Evolutionary conservation across 2,329 filamentous ascomycete genomes (phyloP).

Genomic region (Camptophora hylomeconis): DNA sequence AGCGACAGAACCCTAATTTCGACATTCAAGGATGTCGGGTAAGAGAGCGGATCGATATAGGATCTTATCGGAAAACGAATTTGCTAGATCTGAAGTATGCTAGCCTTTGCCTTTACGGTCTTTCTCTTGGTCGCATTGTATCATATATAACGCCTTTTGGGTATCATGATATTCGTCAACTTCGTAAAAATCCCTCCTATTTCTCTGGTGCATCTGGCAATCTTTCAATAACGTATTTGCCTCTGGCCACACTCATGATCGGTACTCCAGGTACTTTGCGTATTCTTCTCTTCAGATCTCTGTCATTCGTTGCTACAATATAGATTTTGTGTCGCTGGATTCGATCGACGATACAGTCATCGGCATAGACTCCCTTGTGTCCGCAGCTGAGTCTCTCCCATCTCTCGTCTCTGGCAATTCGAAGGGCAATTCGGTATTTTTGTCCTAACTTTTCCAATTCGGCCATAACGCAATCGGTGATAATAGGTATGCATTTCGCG

Average conservation of each 20-base stretch:
- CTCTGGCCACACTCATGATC: slow-evolving; percentile 65
- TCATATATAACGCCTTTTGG: too few relatives aligned
- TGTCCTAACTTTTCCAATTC: slow-evolving; percentile 81
- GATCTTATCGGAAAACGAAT: too few relatives aligned
- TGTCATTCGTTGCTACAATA: slow-evolving; percentile 58
- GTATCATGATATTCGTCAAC: too few relatives aligned
- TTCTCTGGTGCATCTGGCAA: slow-evolving; percentile 70
- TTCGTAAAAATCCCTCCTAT: slow-evolving; percentile 21
- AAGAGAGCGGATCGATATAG: too few relatives aligned
- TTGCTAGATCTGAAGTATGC: too few relatives aligned
- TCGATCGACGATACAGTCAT: slow-evolving; percentile 70
- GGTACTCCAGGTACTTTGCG: slow-evolving; percentile 64
- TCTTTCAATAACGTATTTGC: slow-evolving; percentile 90
- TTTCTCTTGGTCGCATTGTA: too few relatives aligned
- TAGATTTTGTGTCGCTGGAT: slow-evolving; percentile 64
- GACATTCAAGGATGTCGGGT: too few relatives aligned
- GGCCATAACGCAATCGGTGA: slow-evolving; percentile 70
- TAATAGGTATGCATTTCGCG: slow-evolving; percentile 78
- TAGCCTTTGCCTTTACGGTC: too few relatives aligned
- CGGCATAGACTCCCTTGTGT: slow-evolving; percentile 78
- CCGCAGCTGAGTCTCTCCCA: slow-evolving; percentile 80
- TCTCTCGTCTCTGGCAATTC: slow-evolving; percentile 77
- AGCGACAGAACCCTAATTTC: too few relatives aligned
- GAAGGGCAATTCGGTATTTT: slow-evolving; percentile 75
- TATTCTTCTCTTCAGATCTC: slow-evolving; percentile 68